A percentile compares a stretch with the other conserved stretches of the same genome.
Evolutionary conservation across 2,329 filamentous ascomycete species (phyloP).

Genomic region (Chaetomium sp.): DNA sequence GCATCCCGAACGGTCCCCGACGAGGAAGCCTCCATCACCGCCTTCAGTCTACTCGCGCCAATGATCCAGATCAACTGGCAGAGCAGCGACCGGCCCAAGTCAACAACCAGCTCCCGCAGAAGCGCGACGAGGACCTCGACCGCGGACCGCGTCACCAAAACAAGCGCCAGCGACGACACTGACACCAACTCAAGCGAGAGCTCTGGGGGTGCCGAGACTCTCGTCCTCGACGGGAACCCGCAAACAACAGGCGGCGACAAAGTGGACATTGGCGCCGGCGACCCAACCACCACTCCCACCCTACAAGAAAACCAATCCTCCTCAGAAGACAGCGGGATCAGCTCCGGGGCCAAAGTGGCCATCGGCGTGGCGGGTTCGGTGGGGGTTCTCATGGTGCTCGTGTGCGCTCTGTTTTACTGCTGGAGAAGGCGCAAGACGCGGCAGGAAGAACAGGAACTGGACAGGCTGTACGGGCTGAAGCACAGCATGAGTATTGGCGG

Average conservation of each 20-base stretch:
- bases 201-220: constrained; percentile 23
- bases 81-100: constrained; percentile 30
- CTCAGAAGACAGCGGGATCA: constrained; percentile 9
- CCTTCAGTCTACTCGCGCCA: constrained; percentile 34
- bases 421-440: constrained; percentile 28
- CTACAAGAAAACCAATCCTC: constrained; percentile 12
- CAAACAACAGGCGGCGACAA: constrained; percentile 2
- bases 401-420: constrained; percentile 31
- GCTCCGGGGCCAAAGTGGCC: constrained; percentile 30
- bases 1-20: constrained; percentile 29
- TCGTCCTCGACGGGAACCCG: constrained; percentile 22
- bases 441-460: constrained; percentile 33
- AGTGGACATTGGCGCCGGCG: neutral
- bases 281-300: constrained; percentile 8
- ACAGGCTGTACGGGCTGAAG: constrained; percentile 34
- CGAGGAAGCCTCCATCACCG: constrained; percentile 28
- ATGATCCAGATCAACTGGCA: constrained; percentile 40
- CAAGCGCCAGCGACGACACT: neutral
- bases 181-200: constrained; percentile 15
- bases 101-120: constrained; percentile 1
- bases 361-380: constrained; percentile 32
- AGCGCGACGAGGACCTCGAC: constrained; percentile 12
- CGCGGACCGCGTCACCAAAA: neutral
- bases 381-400: constrained; percentile 25
- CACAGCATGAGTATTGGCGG: constrained; percentile 17